Conservation (phyloP, 1,139 yeast species). For the Arxiozyma slooffiae region DNA sequence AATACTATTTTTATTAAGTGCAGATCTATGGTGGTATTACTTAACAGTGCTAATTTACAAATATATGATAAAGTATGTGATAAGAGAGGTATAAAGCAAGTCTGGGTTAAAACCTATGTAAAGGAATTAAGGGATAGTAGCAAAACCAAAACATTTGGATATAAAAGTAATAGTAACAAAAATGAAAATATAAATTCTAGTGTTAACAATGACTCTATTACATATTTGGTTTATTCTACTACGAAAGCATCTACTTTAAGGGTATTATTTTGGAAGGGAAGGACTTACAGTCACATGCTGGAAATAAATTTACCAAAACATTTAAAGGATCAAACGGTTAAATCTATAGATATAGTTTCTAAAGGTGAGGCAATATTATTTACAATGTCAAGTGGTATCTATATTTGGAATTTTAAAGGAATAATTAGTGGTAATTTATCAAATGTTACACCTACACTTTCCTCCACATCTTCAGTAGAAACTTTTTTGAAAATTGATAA, state of each 20-base stretch:
- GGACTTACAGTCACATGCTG: conserved; percentile 19
- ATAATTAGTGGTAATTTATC: conserved; percentile 4
- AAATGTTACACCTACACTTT: neutral
- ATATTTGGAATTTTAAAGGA: conserved; percentile 18
- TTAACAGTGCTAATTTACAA: conserved; percentile 26
- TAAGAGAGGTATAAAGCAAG: conserved; percentile 22
- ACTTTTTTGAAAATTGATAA: conserved; percentile 13
- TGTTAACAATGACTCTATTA: conserved; percentile 8
- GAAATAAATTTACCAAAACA: conserved; percentile 10
- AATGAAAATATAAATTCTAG: neutral
- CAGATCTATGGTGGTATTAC: conserved; percentile 18
- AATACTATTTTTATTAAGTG: conserved; percentile 25
- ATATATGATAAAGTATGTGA: conserved; percentile 27
- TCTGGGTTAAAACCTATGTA: conserved; percentile 18
- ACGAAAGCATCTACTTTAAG: conserved; percentile 16
- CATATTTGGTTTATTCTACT: conserved; percentile 21
- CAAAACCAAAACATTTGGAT: neutral
- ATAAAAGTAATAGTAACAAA: neutral
- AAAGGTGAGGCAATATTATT: conserved; percentile 15
- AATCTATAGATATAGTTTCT: conserved; percentile 13
- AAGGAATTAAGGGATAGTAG: neutral
- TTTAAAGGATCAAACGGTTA: conserved; percentile 13
- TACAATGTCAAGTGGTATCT: conserved; percentile 18
- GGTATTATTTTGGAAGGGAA: conserved; percentile 24
- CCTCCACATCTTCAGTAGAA: neutral